Evolutionary conservation across 495 filamentous ascomycete genomes (phyloP).

Genomic region (Podospora australis): DNA sequence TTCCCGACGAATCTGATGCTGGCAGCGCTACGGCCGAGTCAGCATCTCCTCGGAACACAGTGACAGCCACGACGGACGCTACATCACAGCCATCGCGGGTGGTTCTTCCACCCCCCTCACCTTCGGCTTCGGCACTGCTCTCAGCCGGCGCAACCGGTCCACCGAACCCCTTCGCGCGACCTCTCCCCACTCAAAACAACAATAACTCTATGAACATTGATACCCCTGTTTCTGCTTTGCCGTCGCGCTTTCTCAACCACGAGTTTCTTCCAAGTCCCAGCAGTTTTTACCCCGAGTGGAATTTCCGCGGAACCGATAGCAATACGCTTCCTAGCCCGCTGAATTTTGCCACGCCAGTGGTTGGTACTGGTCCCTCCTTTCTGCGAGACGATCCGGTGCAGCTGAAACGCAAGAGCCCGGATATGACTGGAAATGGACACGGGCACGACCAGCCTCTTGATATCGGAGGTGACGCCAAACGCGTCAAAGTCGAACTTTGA

Average conservation of each 20-base stretch:
- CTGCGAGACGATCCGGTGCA: constrained; percentile 44
- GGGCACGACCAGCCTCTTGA: constrained; percentile 26
- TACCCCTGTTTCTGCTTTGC: constrained; percentile 95
- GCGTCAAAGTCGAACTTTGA: constrained; percentile 35
- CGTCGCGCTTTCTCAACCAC: constrained; percentile 80
- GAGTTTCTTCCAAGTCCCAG: constrained; percentile 81
- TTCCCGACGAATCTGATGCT: constrained; percentile 84
- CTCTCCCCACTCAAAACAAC: constrained; percentile 56
- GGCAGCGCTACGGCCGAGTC: constrained; percentile 72
- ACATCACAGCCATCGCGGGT: constrained; percentile 41
- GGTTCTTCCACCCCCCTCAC: constrained; percentile 88
- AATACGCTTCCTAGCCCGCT: constrained; percentile 87
- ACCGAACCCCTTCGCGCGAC: constrained; percentile 91
- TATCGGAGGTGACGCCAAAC: constrained; percentile 36
- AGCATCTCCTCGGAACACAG: constrained; percentile 62
- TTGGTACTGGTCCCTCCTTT: constrained; percentile 63
- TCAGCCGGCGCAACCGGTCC: constrained; percentile 90
- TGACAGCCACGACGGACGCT: constrained; percentile 52
- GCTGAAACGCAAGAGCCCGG: constrained; percentile 44
- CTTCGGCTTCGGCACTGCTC: constrained; percentile 71
- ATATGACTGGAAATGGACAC: constrained; percentile 29
- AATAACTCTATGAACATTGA: constrained; percentile 69
- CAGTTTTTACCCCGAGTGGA: constrained; percentile 91
- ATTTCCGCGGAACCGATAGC: constrained; percentile 56
- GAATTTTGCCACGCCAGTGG: constrained; percentile 84